These are phyloP conservation scores for Saussurea involucrata DNA, from an alignment of 129 eudicot genomes.

Conservation along the genomic window DNA sequence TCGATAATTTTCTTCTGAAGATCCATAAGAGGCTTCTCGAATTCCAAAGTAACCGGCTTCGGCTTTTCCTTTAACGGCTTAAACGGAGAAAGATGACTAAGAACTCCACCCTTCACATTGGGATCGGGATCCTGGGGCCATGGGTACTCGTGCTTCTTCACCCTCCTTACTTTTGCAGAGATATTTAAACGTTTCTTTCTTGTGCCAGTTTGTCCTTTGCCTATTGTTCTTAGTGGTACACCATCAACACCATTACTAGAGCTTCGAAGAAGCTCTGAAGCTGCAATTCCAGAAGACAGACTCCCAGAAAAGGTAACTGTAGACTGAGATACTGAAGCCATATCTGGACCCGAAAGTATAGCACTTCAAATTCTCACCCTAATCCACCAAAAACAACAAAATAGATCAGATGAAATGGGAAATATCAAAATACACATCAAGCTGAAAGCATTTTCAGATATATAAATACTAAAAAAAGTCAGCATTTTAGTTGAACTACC, in stretches of 20 bases:
- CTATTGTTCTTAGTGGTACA: slow-evolving; percentile 53
- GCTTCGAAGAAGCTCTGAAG: slow-evolving; percentile 78
- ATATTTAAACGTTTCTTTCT: slow-evolving; percentile 44
- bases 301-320: slow-evolving; percentile 48
- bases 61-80: slow-evolving; percentile 80
- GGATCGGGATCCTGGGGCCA: slow-evolving; percentile 82
- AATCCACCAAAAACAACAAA: slow-evolving; percentile 5
- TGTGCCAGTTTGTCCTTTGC: slow-evolving; percentile 46
- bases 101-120: slow-evolving; percentile 89
- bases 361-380: slow-evolving; percentile 27
- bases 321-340: slow-evolving; percentile 63
- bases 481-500: slow-evolving; percentile 21
- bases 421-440: slow-evolving; percentile 13
- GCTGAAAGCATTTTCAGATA: slow-evolving; percentile 12
- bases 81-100: slow-evolving; percentile 79
- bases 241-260: slow-evolving; percentile 57
- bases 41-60: slow-evolving; percentile 80
- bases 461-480: slow-evolving; percentile 12
- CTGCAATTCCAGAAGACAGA: slow-evolving; percentile 48
- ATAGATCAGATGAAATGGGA: not conserved
- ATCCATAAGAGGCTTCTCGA: slow-evolving; percentile 86
- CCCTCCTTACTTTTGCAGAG: slow-evolving; percentile 54
- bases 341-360: slow-evolving; percentile 25
- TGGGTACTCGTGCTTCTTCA: slow-evolving; percentile 72
- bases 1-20: slow-evolving; percentile 71